Base-by-base conservation (phyloP, 345 rosid species). In the Lepidium aucheri region DNA sequence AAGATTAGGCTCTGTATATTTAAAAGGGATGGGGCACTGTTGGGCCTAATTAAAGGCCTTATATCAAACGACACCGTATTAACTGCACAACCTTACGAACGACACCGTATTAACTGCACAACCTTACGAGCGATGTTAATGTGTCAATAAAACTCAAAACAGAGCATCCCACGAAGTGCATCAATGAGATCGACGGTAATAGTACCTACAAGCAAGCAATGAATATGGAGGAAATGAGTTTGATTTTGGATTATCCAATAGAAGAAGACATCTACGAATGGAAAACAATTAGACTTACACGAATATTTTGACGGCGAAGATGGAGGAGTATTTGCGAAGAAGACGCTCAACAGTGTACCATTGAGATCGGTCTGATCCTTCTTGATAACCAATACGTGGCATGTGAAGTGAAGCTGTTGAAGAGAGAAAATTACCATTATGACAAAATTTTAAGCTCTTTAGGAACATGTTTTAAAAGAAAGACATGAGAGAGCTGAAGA, bases 321-420 rank as follows among this genome's bases (percentile, higher is more conserved):
- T 68, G 57, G 96, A 67, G 5, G 96, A 87, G 70, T 85, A 89
- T 81, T 91, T 89, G 60, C 89, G 84, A 17, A 86, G 89, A 56
- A 91, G 90, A 16, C 95, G 96, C 70, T 91, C 96, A 61, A 88
- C 83, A 0, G 86, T 73, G 61, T 91, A 91, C 98, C 98, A 91
- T 68, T 81, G 90, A 7, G 95, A 83, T 17, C 84, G 82, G 66
- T 83, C 87, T 60, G 90, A 81, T 72, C 82, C 86, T 59, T 85
- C 95, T 75, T 65, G 84, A 68, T 87, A 87, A 24, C 95, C 89
- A 34, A 91, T 84, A 9, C 92, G 88, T 4, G 98, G 96, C 96
- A 92, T 85, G 84, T 92, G 92, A 15, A 92, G 79, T 4, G 96
- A 89, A 66, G 88, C 96, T 91, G 58, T 36, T 28, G 3, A 13